Evolutionary conservation across 495 filamentous ascomycete species (phyloP).

Genomic region (Trichoderma erinaceum): DNA sequence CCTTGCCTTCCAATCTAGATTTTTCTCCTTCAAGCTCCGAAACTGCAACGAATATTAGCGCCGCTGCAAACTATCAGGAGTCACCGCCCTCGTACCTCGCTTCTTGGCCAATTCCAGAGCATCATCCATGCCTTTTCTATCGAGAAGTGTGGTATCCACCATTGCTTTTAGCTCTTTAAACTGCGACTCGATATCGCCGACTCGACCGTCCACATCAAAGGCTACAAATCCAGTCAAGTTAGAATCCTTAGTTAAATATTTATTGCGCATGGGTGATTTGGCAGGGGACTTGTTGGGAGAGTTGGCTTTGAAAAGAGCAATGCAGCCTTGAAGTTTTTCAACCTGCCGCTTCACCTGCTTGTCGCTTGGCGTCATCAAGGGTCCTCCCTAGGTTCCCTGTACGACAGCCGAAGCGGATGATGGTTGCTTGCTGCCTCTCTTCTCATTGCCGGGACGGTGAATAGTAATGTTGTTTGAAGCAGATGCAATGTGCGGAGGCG

Average conservation of each 20-base stretch:
- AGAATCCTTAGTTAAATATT: conserved; percentile 68
- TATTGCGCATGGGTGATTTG: background rate
- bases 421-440: background rate
- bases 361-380: conserved; percentile 23
- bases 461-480: conserved; percentile 13
- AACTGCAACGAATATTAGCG: conserved; percentile 41
- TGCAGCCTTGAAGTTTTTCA: conserved; percentile 17
- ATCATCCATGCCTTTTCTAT: conserved; percentile 60
- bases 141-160: conserved; percentile 55
- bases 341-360: conserved; percentile 18
- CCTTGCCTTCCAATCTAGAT: conserved; percentile 50
- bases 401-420: conserved; percentile 15
- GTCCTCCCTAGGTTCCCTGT: conserved; percentile 26
- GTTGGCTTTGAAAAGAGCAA: conserved; percentile 12
- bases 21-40: conserved; percentile 58
- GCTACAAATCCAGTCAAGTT: conserved; percentile 53
- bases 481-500: conserved; percentile 17
- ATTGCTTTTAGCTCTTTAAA: conserved; percentile 53
- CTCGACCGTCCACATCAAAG: conserved; percentile 63
- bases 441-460: conserved; percentile 10
- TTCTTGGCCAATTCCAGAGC: conserved; percentile 63
- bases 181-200: conserved; percentile 60
- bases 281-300: conserved; percentile 35
- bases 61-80: conserved; percentile 6
- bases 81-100: conserved; percentile 52